Base-by-base conservation (phyloP, 805 yeast genomes). In the Ogataea wickerhamii region DNA sequence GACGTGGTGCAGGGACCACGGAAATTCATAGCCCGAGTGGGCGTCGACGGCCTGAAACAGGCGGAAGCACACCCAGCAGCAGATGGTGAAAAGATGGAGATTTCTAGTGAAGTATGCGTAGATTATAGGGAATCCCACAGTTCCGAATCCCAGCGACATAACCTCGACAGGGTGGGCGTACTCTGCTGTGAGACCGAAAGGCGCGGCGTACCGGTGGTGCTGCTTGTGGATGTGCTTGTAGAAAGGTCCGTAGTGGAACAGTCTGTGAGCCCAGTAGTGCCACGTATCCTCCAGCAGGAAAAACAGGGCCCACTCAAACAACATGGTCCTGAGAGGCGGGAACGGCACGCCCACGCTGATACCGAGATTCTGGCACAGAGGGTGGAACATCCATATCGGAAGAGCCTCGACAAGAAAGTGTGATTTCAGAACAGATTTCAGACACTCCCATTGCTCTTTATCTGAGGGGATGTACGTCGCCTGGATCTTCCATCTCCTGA, bases 361-460 rank as follows among this genome's bases (percentile, higher is more conserved):
- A 23, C 76, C 76, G 39, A 76, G 56, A 18, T 58, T 60, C 43
- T 67, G 58, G 49, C 78, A 71, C 48, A 76, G 48, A 16, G 82
- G 82, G 49, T 76, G 82, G 66, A 76, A 76, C 17, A 75, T 67
- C 82, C 82, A 76, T 43, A 76, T 76, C 31, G 82, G 82, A 38
- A 76, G 64, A 1, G 75, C 80, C 55, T 76, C 82, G 21, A 76
- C 80, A 46, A 76, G 48, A 45, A 76, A 71, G 48, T 76, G 82
- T 12, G 76, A 73, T 40, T 67, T 73, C 33, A 76, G 58, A 14
- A 76, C 80, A n/a, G 77, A 63, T 52, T 75, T 76, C 40, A 75
- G 55, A 51, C 80, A 76, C 51, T 76, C 82, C 80, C 80, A 76
- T 52, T 76, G 82, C 53, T 76, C 82, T 48, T 69, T 66, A 43